Evolutionary conservation across 192 early-diverging fungal species (phyloP).

Genomic region (Piromyces finnis): DNA sequence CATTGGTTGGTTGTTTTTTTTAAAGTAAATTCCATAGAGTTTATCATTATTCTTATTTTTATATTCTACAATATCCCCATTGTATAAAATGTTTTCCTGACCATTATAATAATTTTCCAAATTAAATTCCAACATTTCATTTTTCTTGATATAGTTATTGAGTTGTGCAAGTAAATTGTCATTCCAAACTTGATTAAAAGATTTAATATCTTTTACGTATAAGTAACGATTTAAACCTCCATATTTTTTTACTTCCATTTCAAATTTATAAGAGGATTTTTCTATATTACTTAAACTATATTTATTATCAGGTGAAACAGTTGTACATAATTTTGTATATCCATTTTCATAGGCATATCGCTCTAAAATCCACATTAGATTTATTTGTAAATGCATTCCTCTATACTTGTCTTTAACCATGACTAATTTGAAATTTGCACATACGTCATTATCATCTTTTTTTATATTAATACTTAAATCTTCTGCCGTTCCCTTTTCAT

Average conservation of each 20-base stretch:
- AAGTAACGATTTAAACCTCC: background rate
- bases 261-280: background rate
- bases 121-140: background rate
- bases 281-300: background rate
- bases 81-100: background rate
- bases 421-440: background rate
- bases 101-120: background rate
- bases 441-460: background rate
- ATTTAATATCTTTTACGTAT: background rate
- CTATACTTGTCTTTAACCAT: background rate
- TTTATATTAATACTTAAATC: background rate
- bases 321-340: background rate
- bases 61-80: background rate
- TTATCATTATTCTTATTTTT: background rate
- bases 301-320: background rate
- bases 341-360: background rate
- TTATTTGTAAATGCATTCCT: background rate
- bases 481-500: background rate
- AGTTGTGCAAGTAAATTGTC: background rate
- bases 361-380: background rate
- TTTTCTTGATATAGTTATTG: background rate
- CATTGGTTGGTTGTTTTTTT: background rate
- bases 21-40: background rate
- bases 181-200: background rate
- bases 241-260: background rate